Evolutionary conservation across 495 filamentous ascomycete genomes (phyloP).

Genomic region (Haplographium delicatum): DNA sequence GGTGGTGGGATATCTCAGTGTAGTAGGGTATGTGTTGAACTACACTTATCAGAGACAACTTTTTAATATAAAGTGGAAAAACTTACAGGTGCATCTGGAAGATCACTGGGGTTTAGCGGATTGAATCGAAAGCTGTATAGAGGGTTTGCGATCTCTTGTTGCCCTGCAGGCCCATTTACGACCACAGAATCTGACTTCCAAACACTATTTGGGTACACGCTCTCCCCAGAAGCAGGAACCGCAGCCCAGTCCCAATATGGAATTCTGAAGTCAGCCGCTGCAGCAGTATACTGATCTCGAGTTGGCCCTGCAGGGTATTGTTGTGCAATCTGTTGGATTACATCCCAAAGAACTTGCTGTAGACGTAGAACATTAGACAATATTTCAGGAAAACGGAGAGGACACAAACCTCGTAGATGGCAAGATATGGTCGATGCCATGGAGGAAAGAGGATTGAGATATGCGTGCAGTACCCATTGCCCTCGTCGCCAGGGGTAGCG

Average conservation of each 20-base stretch:
- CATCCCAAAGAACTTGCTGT: slow-evolving; percentile 25
- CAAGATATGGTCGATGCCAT: slow-evolving; percentile 70
- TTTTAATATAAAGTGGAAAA: background rate
- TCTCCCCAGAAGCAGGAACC: slow-evolving; percentile 37
- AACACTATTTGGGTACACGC: slow-evolving; percentile 44
- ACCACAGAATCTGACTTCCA: slow-evolving; percentile 37
- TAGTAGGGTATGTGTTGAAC: slow-evolving; percentile 42
- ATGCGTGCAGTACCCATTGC: slow-evolving; percentile 61
- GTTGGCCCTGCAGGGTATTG: slow-evolving; percentile 42
- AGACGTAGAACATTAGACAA: background rate
- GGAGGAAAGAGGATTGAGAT: slow-evolving; percentile 59
- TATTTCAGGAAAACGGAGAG: background rate
- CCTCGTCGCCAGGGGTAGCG: slow-evolving; percentile 37
- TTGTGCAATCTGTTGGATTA: slow-evolving; percentile 43
- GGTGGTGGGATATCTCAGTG: slow-evolving; percentile 43
- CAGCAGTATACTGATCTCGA: slow-evolving; percentile 40
- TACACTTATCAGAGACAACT: slow-evolving; percentile 24
- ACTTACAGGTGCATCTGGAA: slow-evolving; percentile 40
- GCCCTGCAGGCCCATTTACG: slow-evolving; percentile 48
- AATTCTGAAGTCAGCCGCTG: slow-evolving; percentile 51
- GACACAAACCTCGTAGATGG: slow-evolving; percentile 55
- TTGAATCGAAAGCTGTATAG: slow-evolving; percentile 57
- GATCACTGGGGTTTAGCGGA: slow-evolving; percentile 38
- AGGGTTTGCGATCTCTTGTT: slow-evolving; percentile 53
- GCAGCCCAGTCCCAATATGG: slow-evolving; percentile 69